A percentile compares a stretch with the other conserved stretches of the same genome.
phyloP scores from a whole-genome alignment of 139 green algal species.

The Tetraselmis chui region DNA sequence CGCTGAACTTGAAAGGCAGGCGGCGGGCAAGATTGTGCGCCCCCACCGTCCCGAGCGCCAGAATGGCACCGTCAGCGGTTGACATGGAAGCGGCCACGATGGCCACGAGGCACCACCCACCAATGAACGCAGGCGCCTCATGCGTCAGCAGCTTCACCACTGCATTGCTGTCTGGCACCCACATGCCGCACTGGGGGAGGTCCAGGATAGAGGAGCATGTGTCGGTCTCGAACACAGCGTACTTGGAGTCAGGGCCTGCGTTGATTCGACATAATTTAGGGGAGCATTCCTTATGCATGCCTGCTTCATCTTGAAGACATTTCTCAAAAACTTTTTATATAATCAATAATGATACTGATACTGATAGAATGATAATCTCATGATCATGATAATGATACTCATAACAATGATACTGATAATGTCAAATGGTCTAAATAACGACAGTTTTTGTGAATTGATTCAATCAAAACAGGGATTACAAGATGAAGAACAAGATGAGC shows the following conservation, averaged over 20 bases:
- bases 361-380: too few relatives aligned
- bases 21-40: slow-evolving; percentile 34
- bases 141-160: slow-evolving; percentile 30
- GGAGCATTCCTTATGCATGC: too few relatives aligned
- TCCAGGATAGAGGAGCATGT: slow-evolving; percentile 28
- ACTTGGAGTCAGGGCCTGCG: slow-evolving; percentile 20
- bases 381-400: too few relatives aligned
- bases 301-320: too few relatives aligned
- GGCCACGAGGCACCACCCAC: slow-evolving; percentile 26
- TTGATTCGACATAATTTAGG: too few relatives aligned
- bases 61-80: slow-evolving; percentile 35
- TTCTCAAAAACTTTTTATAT: too few relatives aligned
- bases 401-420: too few relatives aligned
- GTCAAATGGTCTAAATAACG: too few relatives aligned
- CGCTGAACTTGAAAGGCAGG: slow-evolving; percentile 9
- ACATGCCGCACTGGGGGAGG: slow-evolving; percentile 30
- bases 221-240: slow-evolving; percentile 31
- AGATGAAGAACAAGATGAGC: slow-evolving; percentile 8
- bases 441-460: too few relatives aligned
- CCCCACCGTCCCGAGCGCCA: slow-evolving; percentile 33
- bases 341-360: too few relatives aligned
- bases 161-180: slow-evolving; percentile 22
- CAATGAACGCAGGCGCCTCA: slow-evolving; percentile 13
- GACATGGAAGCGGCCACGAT: slow-evolving; percentile 36
- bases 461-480: neutral